A percentile compares a stretch with the other conserved stretches of the same genome.
phyloP scores from a whole-genome alignment of 2,329 filamentous ascomycete species.

The Microsporum ferrugineum region DNA sequence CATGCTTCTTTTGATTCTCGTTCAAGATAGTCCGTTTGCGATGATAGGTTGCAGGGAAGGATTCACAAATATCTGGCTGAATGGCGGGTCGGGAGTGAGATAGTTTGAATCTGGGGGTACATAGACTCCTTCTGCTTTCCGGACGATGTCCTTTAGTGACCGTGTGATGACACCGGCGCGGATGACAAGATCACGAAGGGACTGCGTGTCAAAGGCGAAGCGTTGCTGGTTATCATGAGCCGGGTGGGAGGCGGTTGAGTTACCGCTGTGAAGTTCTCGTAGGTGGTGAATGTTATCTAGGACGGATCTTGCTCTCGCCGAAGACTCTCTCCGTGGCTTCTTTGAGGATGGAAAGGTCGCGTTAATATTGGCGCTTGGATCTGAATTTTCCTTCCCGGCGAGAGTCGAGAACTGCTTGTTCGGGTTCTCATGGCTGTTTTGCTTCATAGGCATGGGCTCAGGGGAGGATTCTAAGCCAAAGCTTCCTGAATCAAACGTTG shows the following conservation, averaged over 20 bases:
- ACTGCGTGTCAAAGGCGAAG: conserved; percentile 56
- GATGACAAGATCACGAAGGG: conserved; percentile 49
- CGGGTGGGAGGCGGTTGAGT: neutral
- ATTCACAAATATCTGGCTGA: conserved; percentile 39
- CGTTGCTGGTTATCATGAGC: conserved; percentile 31
- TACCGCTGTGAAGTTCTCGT: conserved; percentile 4
- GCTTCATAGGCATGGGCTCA: neutral
- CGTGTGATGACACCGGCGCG: conserved; percentile 40
- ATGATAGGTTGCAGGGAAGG: conserved; percentile 14
- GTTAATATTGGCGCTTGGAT: neutral
- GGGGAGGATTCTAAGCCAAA: conserved; percentile 5
- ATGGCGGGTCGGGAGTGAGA: conserved; percentile 32
- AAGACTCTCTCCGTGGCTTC: conserved; percentile 14
- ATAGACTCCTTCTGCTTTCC: conserved; percentile 38
- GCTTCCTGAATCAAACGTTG: conserved; percentile 4
- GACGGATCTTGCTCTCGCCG: conserved; percentile 11
- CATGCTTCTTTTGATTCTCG: neutral
- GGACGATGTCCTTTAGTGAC: conserved; percentile 39
- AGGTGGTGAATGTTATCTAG: conserved; percentile 10
- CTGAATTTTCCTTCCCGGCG: neutral
- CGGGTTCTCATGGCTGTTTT: neutral
- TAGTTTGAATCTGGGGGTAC: conserved; percentile 17
- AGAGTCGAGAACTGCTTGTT: neutral
- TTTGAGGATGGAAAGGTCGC: neutral
- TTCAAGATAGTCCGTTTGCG: neutral